Percentiles rank a stretch among this genome's conserved stretches.
These are phyloP conservation scores for Fusarium odoratissimum DNA, from an alignment of 2,329 filamentous ascomycete genomes.

Conservation along the genomic window DNA sequence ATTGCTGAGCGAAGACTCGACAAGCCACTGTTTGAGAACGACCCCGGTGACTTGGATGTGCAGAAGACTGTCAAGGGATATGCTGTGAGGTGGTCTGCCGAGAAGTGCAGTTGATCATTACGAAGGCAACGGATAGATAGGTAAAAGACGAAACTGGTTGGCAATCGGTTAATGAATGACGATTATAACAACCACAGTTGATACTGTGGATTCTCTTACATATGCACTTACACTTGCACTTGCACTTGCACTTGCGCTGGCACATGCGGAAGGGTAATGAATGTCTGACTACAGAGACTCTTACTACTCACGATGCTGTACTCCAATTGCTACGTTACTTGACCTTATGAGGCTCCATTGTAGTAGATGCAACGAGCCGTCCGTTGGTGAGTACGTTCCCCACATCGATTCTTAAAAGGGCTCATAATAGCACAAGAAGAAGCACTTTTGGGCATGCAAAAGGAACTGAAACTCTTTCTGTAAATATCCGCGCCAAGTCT, in stretches of 20 bases:
- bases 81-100: slow-evolving; percentile 72
- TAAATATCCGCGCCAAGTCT: slow-evolving; percentile 11
- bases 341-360: slow-evolving; percentile 17
- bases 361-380: slow-evolving; percentile 23
- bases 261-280: not conserved
- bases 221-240: not conserved
- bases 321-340: slow-evolving; percentile 41
- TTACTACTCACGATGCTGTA: slow-evolving; percentile 2
- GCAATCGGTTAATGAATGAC: slow-evolving; percentile 30
- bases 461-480: slow-evolving; percentile 14
- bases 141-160: slow-evolving; percentile 6
- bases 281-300: not conserved
- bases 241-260: not conserved
- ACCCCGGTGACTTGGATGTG: slow-evolving; percentile 84
- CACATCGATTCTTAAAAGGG: slow-evolving; percentile 37
- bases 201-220: slow-evolving; percentile 1
- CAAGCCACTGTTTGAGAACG: slow-evolving; percentile 87
- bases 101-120: slow-evolving; percentile 39
- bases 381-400: slow-evolving; percentile 20
- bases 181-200: slow-evolving; percentile 24
- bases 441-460: not conserved
- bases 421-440: slow-evolving; percentile 12
- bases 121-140: not conserved
- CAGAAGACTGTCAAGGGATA: slow-evolving; percentile 87
- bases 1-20: slow-evolving; percentile 86